Evolutionary conservation across 2,329 filamentous ascomycete genomes (phyloP).

Genomic region (Rachicladosporium sp.): DNA sequence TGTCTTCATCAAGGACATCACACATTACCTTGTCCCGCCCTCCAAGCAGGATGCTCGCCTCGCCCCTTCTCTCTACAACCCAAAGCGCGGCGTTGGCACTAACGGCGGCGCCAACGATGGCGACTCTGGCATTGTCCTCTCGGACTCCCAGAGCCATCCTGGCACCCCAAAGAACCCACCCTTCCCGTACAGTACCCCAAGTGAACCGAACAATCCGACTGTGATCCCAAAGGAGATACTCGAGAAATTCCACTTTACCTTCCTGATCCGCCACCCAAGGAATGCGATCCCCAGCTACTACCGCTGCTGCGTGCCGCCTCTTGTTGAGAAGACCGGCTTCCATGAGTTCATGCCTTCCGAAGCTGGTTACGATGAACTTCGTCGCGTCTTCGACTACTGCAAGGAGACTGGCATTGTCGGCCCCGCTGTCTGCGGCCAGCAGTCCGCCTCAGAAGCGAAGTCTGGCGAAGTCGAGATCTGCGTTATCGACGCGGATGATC

Average conservation of each 20-base stretch:
- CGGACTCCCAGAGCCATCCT: constrained; percentile 15
- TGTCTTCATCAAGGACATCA: constrained; percentile 96
- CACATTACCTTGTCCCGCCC: constrained; percentile 78
- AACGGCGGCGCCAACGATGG: constrained; percentile 19
- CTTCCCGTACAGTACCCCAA: constrained; percentile 46
- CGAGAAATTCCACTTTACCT: constrained; percentile 80
- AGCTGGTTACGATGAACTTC: constrained; percentile 81
- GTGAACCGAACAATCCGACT: constrained; percentile 67
- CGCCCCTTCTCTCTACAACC: constrained; percentile 52
- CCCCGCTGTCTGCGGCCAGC: constrained; percentile 45
- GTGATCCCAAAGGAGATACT: constrained; percentile 65
- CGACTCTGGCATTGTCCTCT: constrained; percentile 23
- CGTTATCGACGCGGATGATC: constrained; percentile 84
- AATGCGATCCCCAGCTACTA: constrained; percentile 86
- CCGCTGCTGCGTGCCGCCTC: constrained; percentile 82
- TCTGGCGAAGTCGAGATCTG: constrained; percentile 51
- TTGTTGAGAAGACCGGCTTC: constrained; percentile 73
- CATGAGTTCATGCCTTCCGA: constrained; percentile 75
- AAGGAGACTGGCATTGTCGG: constrained; percentile 57
- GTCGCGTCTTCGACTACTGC: constrained; percentile 77
- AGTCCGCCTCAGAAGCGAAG: constrained; percentile 19
- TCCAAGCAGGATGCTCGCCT: constrained; percentile 54
- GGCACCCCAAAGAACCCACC: constrained; percentile 24
- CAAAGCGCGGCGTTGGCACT: constrained; percentile 50
- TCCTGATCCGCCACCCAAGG: constrained; percentile 92